Percentiles rank a stretch among this genome's conserved stretches.
Conservation (phyloP, 768 basidiomycete species). For the Mycena indigotica region DNA sequence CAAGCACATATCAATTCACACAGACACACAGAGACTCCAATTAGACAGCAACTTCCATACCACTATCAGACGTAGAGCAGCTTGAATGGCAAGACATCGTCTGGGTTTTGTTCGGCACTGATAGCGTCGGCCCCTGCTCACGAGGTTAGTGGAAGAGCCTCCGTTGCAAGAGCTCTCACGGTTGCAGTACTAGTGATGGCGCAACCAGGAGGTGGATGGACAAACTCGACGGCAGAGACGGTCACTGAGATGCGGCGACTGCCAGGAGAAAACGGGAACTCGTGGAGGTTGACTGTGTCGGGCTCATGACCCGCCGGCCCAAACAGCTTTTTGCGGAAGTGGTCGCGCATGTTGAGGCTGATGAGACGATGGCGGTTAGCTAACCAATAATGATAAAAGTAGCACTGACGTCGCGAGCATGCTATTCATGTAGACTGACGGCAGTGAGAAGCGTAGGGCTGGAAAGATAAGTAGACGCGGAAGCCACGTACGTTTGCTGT, state of each 20-base stretch:
- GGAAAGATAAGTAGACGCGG: background rate
- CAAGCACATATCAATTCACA: too few relatives aligned
- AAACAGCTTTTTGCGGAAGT: background rate
- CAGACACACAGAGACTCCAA: too few relatives aligned
- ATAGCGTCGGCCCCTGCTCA: background rate
- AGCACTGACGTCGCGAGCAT: constrained; percentile 3
- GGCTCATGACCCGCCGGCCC: background rate
- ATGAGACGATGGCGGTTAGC: background rate
- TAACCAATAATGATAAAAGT: background rate
- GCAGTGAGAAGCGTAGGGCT: background rate
- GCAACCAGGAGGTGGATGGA: background rate
- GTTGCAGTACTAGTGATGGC: background rate
- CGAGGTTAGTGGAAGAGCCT: background rate
- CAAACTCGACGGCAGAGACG: background rate
- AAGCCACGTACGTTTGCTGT: constrained; percentile 1
- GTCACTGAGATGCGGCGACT: background rate
- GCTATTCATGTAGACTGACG: constrained; percentile 8
- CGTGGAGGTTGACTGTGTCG: background rate
- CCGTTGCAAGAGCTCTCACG: background rate
- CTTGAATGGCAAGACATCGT: background rate
- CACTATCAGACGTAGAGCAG: too few relatives aligned
- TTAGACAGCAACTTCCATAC: too few relatives aligned
- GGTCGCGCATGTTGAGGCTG: background rate
- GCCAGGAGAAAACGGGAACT: background rate
- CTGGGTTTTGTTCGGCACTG: background rate